Percentiles rank a stretch among this genome's conserved stretches.
Evolutionary conservation across 345 rosid genomes (phyloP).

Genomic region (Trapa bicornis): DNA sequence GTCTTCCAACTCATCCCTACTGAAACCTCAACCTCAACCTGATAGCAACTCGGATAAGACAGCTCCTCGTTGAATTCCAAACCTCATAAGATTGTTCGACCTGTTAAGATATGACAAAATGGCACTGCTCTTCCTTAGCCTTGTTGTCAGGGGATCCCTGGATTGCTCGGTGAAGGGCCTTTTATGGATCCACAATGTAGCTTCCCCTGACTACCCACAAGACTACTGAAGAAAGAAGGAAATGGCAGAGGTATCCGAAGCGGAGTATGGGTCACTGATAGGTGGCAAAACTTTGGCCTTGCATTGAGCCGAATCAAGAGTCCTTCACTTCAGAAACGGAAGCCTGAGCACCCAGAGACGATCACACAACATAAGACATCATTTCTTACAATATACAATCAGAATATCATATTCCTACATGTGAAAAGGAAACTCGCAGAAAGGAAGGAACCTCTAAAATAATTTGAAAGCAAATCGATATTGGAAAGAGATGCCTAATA

Average conservation of each 20-base stretch:
- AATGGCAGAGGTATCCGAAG: conserved; percentile 87
- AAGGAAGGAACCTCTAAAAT: not conserved
- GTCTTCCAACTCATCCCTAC: conserved; percentile 64
- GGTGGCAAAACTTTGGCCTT: conserved; percentile 52
- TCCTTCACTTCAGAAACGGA: conserved; percentile 56
- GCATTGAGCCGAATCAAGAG: conserved; percentile 26
- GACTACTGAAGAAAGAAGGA: conserved; percentile 67
- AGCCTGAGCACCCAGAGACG: conserved; percentile 30
- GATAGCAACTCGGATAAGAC: conserved; percentile 41
- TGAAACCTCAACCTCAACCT: conserved; percentile 65
- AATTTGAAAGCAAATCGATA: too few relatives aligned
- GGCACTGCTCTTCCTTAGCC: conserved; percentile 56
- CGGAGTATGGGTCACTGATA: conserved; percentile 57
- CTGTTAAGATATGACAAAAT: conserved; percentile 56
- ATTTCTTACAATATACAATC: not conserved
- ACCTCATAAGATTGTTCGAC: conserved; percentile 38
- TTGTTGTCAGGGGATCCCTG: conserved; percentile 54
- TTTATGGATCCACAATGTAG: conserved; percentile 40
- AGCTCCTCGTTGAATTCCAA: conserved; percentile 52
- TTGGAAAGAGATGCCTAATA: too few relatives aligned
- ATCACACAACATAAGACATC: not conserved
- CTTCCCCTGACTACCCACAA: conserved; percentile 60
- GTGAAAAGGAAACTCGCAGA: not conserved
- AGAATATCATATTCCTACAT: not conserved
- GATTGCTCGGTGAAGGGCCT: conserved; percentile 20